These are phyloP conservation scores for Plasmodium vivax DNA, from an alignment of 169 alveolate species.

Conservation along the genomic window DNA sequence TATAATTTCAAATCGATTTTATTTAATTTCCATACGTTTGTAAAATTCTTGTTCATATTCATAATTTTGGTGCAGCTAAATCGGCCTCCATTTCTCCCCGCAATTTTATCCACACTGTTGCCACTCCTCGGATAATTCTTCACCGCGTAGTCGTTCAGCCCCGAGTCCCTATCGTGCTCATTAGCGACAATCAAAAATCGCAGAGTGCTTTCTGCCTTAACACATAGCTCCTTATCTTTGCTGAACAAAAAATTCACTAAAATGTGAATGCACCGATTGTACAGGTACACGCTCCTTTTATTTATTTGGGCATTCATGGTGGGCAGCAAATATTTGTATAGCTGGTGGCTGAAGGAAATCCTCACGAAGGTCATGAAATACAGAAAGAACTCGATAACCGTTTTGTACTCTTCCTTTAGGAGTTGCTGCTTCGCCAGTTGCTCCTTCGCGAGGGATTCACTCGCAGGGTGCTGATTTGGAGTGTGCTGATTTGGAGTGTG, in stretches of 20 bases:
- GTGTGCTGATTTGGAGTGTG: too few species aligned
- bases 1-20: constrained; percentile 39
- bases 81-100: background rate
- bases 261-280: constrained; percentile 51
- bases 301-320: background rate
- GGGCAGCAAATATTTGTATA: constrained; percentile 16
- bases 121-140: background rate
- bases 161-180: constrained; percentile 25
- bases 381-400: constrained; percentile 21
- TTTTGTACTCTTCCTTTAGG: constrained; percentile 17
- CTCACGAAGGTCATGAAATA: constrained; percentile 38
- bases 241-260: constrained; percentile 57
- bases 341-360: constrained; percentile 33
- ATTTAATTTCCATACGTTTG: constrained; percentile 30
- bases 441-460: background rate
- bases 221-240: constrained; percentile 9
- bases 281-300: constrained; percentile 14
- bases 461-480: background rate
- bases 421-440: background rate
- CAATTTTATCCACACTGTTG: background rate
- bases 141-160: background rate
- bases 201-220: constrained; percentile 25
- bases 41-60: constrained; percentile 4
- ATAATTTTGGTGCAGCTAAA: background rate
- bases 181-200: background rate